Conservation (phyloP, 75 land plant genomes). For the Chamaecyparis obtusa region DNA sequence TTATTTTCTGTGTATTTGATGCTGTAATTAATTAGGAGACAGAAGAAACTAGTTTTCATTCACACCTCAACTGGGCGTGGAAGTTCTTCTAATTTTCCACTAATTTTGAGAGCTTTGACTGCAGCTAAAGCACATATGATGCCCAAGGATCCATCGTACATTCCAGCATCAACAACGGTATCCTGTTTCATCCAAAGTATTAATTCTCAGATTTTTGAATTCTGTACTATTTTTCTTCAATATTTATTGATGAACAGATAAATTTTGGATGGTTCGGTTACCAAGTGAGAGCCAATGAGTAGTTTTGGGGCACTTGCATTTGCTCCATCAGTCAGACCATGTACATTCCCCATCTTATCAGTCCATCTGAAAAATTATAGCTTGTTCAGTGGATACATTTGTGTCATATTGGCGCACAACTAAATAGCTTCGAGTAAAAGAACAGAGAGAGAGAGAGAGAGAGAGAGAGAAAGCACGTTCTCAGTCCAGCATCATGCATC, state of each 20-base stretch:
- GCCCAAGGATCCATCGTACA: constrained; percentile 93
- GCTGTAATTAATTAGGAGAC: neutral
- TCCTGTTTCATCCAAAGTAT: constrained; percentile 55
- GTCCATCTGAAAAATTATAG: constrained; percentile 67
- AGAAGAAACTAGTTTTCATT: neutral
- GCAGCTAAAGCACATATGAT: constrained; percentile 90
- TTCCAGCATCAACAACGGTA: constrained; percentile 98
- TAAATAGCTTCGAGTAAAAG: neutral
- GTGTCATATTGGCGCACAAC: neutral
- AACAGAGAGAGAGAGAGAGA: neutral
- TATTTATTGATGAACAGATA: neutral
- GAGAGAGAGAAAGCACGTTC: constrained; percentile 50
- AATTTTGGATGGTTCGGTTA: constrained; percentile 10
- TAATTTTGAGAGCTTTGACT: constrained; percentile 60
- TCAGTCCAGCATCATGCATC: constrained; percentile 97
- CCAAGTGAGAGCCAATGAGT: constrained; percentile 92
- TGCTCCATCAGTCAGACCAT: constrained; percentile 73
- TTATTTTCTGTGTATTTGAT: neutral
- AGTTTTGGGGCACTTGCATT: constrained; percentile 72
- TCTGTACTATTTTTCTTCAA: neutral
- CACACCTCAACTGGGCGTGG: constrained; percentile 85
- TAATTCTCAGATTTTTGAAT: neutral
- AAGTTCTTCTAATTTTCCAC: constrained; percentile 46
- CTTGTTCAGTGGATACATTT: neutral
- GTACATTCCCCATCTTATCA: constrained; percentile 88